Base-by-base conservation (phyloP, 257 asterid genomes). In the Solanum dulcamara region DNA sequence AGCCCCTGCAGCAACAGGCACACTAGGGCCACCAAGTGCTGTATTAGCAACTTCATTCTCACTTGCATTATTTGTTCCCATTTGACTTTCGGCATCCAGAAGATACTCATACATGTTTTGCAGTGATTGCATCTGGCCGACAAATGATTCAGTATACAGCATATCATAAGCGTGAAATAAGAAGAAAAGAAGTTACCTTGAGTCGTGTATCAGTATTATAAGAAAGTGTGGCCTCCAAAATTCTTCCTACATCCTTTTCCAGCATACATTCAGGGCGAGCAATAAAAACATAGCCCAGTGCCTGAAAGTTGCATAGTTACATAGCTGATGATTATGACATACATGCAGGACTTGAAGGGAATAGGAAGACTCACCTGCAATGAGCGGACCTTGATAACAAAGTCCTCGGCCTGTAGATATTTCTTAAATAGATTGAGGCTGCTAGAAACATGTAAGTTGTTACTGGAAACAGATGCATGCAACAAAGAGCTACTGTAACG, bases 1-100 rank as follows among this genome's bases (percentile, higher is more conserved):
- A 84, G 98, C 99, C 81, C 99, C 99, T 10, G 99, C 98, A 87
- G 99, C 99, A 86, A 95, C 98, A 72, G 99, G 96, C 74, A 97
- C 99, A 91, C 89, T 86, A 75, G 90, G 91, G 79, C 85, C 91
- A 86, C 92, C 96, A 89, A 89, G 90, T 44, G 71, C 86, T 12
- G 97, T 67, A 20, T 84, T 85, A 81, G 74, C 80, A 84, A 82
- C 93, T 83, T 91, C 95, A 81, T 68, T 88, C 71, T 84, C 81
- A 89, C 89, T 87, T 66, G 90, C 91, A 85, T 90, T 92, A 84
- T 93, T 97, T 72, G 90, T 87, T 87, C 89, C 98, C 98, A 97
- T 90, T 87, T 90, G 97, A 88, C 93, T 91, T 91, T 97, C 99
- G 53, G 99, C 98, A 81, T 97, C 98, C 88, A 95, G 92, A 90